Conservation (phyloP, 768 basidiomycete species). For the Lactarius hengduanensis region DNA sequence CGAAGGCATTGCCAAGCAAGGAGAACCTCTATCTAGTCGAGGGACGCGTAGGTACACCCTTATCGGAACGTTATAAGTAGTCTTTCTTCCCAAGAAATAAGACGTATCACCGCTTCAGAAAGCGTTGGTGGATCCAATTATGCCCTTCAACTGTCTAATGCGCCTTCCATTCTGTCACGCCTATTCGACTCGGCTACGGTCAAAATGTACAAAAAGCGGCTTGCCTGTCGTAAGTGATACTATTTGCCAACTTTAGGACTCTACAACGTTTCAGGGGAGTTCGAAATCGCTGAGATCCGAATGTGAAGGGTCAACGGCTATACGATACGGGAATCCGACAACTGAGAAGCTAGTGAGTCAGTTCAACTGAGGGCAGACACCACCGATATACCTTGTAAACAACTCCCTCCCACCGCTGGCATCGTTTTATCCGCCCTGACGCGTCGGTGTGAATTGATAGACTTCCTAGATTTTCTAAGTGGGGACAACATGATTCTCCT, state of each 20-base stretch:
- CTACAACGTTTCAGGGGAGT: slow-evolving; percentile 82
- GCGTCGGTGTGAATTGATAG: slow-evolving; percentile 50
- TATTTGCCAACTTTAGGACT: slow-evolving; percentile 87
- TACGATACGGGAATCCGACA: slow-evolving; percentile 79
- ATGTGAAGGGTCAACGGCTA: slow-evolving; percentile 71
- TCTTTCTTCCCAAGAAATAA: background rate
- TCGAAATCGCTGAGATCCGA: slow-evolving; percentile 63
- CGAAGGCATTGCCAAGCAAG: slow-evolving; percentile 57
- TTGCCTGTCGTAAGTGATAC: slow-evolving; percentile 85
- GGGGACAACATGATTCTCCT: slow-evolving; percentile 55
- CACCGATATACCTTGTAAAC: slow-evolving; percentile 66
- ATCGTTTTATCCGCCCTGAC: slow-evolving; percentile 24
- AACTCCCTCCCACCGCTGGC: slow-evolving; percentile 68
- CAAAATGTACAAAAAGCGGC: background rate
- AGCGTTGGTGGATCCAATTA: slow-evolving; percentile 33
- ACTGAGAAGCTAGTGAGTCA: slow-evolving; percentile 41
- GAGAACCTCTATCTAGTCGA: slow-evolving; percentile 62
- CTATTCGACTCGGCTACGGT: background rate
- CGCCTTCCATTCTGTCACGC: slow-evolving; percentile 75
- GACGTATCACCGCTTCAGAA: slow-evolving; percentile 21
- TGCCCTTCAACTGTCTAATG: slow-evolving; percentile 62
- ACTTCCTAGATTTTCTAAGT: slow-evolving; percentile 39
- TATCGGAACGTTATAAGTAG: background rate
- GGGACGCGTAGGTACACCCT: slow-evolving; percentile 41
- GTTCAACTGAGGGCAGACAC: background rate